These are phyloP conservation scores for Phalaenopsis equestris DNA, from an alignment of 106 monocot genomes.

Conservation along the genomic window DNA sequence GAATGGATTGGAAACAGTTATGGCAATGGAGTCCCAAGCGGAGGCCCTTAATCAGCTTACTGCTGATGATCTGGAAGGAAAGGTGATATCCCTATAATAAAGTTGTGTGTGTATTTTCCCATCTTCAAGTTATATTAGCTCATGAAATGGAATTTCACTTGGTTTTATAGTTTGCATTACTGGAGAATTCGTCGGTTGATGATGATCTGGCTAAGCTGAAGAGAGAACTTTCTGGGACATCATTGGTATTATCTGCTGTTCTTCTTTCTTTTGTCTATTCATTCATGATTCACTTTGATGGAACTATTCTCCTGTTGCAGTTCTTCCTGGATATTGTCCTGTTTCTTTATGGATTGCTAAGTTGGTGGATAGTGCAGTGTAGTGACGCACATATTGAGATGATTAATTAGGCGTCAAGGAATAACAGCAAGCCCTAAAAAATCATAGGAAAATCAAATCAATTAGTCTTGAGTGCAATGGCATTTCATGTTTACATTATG, in stretches of 20 bases:
- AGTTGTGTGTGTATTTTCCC: not conserved
- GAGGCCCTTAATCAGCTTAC: constrained; percentile 90
- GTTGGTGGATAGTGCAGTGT: not conserved
- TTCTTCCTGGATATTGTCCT: not conserved
- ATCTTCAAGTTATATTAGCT: not conserved
- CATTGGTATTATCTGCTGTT: constrained; percentile 37
- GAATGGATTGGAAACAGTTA: constrained; percentile 42
- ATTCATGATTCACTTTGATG: not conserved
- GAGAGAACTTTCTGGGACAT: constrained; percentile 56
- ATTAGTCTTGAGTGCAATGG: not conserved
- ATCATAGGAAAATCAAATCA: not conserved
- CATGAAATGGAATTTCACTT: not conserved
- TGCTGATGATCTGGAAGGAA: constrained; percentile 92
- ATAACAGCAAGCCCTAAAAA: not conserved
- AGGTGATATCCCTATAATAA: constrained; percentile 39
- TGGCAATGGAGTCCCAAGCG: constrained; percentile 97
- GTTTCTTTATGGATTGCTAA: not conserved
- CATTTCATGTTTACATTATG: not conserved
- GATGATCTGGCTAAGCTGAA: constrained; percentile 87
- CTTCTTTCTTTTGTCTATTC: not conserved
- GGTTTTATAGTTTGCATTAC: constrained; percentile 73
- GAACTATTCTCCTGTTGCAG: not conserved
- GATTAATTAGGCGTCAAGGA: not conserved
- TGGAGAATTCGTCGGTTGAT: constrained; percentile 90
- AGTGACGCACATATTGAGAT: not conserved